Evolutionary conservation across 2,329 filamentous ascomycete genomes (phyloP), one percentile per base, ranked within the genome.

Genomic region (Xylaria arbuscula): DNA sequence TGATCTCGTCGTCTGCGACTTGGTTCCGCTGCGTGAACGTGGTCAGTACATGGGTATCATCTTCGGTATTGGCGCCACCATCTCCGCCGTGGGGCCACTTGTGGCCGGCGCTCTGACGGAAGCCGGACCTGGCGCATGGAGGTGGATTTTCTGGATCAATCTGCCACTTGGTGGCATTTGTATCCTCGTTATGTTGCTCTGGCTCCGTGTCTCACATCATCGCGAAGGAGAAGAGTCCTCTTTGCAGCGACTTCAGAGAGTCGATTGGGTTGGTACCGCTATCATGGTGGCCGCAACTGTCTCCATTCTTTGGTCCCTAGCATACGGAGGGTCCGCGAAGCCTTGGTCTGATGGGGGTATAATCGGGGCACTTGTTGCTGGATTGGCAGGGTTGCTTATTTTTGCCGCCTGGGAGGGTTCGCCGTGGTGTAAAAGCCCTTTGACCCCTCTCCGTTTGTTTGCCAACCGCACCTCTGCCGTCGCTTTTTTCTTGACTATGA

Each of bases 1-100:
- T 2, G 81, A 86, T 22, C 77, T 85, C 51, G 81, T 87, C n/a
- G 76, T 85, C 10, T 82, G 78, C 47, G 85, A 87, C 62, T 72
- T 87, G 3, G 78, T 86, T 0, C 82, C 84, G 1, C 32, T 64
- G 2, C 42, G 53, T 8, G 61, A 64, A 3, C 28, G 61, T 6
- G 53, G 53, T 4, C 36, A 1, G 1, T 64, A 48, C 19, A 56
- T 48, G 4, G 53, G 51, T 9, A n/a, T 64, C 6, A n/a, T 64
- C 17, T 57, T 57, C 10, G 40, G 80, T 7, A 13, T 40, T 13
- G 10, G 8, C 3, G 10, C 3, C 76, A 84, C 66, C 73, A 84
- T 62, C 80, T 81, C 1, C 78, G 78, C 10, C 83, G 80, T 58
- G 15, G 78, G 73, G 0, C 74, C 77, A 0, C 65, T 80, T 11